Conservation (phyloP, 2,329 filamentous ascomycete genomes). For the Penicillium brasilianum region DNA sequence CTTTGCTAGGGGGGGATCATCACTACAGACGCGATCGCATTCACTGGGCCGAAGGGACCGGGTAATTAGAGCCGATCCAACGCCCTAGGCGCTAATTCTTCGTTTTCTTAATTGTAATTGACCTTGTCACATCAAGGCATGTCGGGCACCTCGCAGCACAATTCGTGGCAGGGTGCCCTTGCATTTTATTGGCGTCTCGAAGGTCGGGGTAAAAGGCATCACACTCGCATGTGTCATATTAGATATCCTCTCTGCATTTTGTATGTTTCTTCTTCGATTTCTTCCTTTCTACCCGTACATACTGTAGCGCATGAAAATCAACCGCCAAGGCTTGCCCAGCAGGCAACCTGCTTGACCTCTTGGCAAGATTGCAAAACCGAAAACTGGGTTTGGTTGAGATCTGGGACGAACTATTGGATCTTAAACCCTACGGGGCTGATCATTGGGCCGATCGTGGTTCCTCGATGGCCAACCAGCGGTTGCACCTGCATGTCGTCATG, state of each 20-base stretch:
- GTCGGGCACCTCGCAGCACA: slow-evolving; percentile 1
- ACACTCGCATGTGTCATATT: slow-evolving; percentile 4
- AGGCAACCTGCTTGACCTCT: slow-evolving; percentile 6
- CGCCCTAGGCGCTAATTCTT: background rate
- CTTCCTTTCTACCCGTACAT: slow-evolving; percentile 8
- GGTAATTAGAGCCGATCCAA: background rate
- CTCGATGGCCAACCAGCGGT: background rate
- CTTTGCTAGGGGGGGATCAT: background rate
- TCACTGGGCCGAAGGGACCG: background rate
- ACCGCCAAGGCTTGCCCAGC: slow-evolving; percentile 8
- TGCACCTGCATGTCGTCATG: slow-evolving; percentile 27
- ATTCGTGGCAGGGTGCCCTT: slow-evolving; percentile 13
- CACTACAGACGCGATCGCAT: background rate
- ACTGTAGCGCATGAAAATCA: slow-evolving; percentile 9
- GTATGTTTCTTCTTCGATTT: background rate
- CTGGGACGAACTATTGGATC: slow-evolving; percentile 5
- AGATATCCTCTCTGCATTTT: slow-evolving; percentile 5
- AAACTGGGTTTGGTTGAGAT: slow-evolving; percentile 6
- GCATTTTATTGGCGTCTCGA: slow-evolving; percentile 26
- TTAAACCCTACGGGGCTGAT: slow-evolving; percentile 14
- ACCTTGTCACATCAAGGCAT: slow-evolving; percentile 13
- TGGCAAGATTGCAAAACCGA: background rate
- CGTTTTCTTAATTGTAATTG: slow-evolving; percentile 31
- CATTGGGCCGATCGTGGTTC: slow-evolving; percentile 19
- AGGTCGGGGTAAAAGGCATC: slow-evolving; percentile 1